Base-by-base conservation (phyloP, 768 basidiomycete genomes). In the Tylopilus plumbeoviolaceoides region DNA sequence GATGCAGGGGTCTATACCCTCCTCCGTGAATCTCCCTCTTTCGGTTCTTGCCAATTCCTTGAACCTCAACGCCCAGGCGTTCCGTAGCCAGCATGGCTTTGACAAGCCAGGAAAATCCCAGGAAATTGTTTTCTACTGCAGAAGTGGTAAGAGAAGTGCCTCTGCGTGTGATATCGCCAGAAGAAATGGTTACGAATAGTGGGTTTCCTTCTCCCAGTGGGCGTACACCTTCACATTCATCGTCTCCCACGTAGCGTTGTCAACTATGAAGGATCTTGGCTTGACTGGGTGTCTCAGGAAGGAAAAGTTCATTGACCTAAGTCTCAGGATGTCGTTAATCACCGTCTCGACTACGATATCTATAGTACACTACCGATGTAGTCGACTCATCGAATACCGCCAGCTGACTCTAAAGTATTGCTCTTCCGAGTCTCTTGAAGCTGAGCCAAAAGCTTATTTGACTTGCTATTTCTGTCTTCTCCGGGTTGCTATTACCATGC, bases 1-100 rank as follows among this genome's bases (percentile, higher is more conserved):
- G 41, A 79, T 88, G 14, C 89, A 92, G 65, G 95, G 95, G 12
- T 87, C 87, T 66, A 95, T 98, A 57, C 95, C 95, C 7, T 92
- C 91, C 21, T 80, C 92, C 17, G 91, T 97, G 63, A 91, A 93
- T 69, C 70, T 98, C 18, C 94, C 95, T 5, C 80, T 98, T 36
- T 86, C 88, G 7, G 78, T 78, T n/a, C 78, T 98, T 38, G 74
- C 81, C 30, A 79, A 77, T 36, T 81, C 89, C 15, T 68, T 98
- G 25, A 76, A 82, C 58, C 67, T 89, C 36, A 64, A 66, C 15
- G 64, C 75, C n/a, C 73, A 73, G 17, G 75, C 72, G 14, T 93
- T 92, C 72, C 73, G 75, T 46, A 72, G 75, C 33, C 81, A 78
- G 55, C 80, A 83, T 59, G 86, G 89, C 4, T 94, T 89, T 63